Evolutionary conservation across 345 rosid species (phyloP).

Genomic region (Aquilaria yunnanensis): DNA sequence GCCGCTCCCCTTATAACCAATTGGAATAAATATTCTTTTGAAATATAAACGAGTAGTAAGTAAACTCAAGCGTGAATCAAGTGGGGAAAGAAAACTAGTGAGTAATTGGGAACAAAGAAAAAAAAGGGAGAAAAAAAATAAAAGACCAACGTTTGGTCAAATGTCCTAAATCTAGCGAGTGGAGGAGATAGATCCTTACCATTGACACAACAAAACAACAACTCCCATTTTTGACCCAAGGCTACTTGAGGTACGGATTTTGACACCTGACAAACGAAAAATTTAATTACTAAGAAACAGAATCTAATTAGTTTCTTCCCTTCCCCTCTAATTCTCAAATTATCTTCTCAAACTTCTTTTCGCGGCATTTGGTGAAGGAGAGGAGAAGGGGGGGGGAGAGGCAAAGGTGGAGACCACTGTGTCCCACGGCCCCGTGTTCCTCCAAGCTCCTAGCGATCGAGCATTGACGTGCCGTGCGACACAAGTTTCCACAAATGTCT

Average conservation of each 20-base stretch:
- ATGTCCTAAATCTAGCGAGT: constrained; percentile 11
- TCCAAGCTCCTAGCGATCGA: constrained; percentile 4
- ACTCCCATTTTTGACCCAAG: not conserved
- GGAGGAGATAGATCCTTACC: not conserved
- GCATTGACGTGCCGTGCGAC: constrained; percentile 1
- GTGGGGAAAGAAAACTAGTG: too few species aligned
- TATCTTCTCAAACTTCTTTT: not conserved
- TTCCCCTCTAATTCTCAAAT: not conserved
- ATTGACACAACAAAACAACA: not conserved
- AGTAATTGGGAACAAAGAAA: too few species aligned
- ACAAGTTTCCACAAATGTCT: constrained; percentile 24
- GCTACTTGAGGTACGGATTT: too few species aligned
- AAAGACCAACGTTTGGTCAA: not conserved
- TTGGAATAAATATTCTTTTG: too few species aligned
- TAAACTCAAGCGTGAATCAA: too few species aligned
- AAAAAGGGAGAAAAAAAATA: too few species aligned
- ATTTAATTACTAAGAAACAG: not conserved
- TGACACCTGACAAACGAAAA: too few species aligned
- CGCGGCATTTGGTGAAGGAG: not conserved
- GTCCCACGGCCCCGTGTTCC: constrained; percentile 6
- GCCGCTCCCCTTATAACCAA: too few species aligned
- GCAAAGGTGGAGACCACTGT: not conserved
- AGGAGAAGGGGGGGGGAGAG: not conserved
- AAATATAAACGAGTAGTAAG: too few species aligned
- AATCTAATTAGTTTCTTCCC: not conserved